phyloP scores from a whole-genome alignment of 371 early-diverging fungal species.

The Mucor velutinosus region DNA sequence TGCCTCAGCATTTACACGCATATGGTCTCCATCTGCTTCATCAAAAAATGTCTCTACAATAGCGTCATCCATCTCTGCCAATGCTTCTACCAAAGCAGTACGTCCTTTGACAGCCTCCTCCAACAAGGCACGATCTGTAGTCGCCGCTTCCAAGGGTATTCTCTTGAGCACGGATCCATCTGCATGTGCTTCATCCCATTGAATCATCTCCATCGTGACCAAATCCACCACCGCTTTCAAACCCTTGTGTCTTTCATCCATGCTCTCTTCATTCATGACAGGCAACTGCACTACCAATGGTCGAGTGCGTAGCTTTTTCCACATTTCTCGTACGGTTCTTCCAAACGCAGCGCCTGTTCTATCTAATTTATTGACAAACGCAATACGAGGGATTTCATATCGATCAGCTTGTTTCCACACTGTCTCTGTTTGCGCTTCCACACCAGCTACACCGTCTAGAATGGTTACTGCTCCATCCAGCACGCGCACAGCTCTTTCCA shows the following conservation, averaged over 20 bases:
- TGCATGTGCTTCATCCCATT: slow-evolving; percentile 56
- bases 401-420: slow-evolving; percentile 92
- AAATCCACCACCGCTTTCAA: slow-evolving; percentile 77
- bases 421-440: slow-evolving; percentile 95
- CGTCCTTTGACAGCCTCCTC: slow-evolving; percentile 60
- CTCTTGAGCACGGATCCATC: slow-evolving; percentile 57
- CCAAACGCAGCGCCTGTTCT: slow-evolving; percentile 79
- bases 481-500: slow-evolving; percentile 90
- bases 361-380: slow-evolving; percentile 96
- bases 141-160: slow-evolving; percentile 26
- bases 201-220: slow-evolving; percentile 71
- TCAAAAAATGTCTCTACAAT: slow-evolving; percentile 84
- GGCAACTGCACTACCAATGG: slow-evolving; percentile 83
- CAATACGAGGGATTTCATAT: slow-evolving; percentile 82
- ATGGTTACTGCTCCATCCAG: slow-evolving; percentile 94
- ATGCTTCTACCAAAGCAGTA: slow-evolving; percentile 74
- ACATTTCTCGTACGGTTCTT: slow-evolving; percentile 65
- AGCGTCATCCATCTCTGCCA: slow-evolving; percentile 85
- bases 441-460: slow-evolving; percentile 94
- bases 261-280: slow-evolving; percentile 52
- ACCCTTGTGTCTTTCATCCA: slow-evolving; percentile 25
- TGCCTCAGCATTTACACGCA: slow-evolving; percentile 59
- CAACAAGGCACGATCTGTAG: slow-evolving; percentile 31
- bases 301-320: slow-evolving; percentile 61
- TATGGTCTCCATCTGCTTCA: slow-evolving; percentile 67